Evolutionary conservation across 805 yeast genomes (phyloP).

Genomic region (Kluyveromyces aestuarii): DNA sequence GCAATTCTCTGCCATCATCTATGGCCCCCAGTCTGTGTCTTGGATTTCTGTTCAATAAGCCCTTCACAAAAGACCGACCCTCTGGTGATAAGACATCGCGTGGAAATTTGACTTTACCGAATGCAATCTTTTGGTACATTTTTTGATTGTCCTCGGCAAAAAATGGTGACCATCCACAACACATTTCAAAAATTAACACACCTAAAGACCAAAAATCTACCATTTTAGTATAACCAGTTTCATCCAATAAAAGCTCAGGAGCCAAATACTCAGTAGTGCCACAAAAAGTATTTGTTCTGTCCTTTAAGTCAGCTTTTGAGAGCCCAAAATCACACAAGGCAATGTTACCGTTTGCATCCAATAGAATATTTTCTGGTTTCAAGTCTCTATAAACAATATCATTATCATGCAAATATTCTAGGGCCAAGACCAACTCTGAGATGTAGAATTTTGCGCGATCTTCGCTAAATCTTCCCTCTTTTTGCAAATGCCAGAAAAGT

Average conservation of each 20-base stretch:
- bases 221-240: conserved; percentile 95
- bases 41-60: conserved; percentile 90
- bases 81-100: conserved; percentile 88
- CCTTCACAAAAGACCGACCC: conserved; percentile 93
- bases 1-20: conserved; percentile 86
- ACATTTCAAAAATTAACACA: conserved; percentile 95
- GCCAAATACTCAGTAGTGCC: conserved; percentile 98
- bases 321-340: conserved; percentile 96
- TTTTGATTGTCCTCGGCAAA: conserved; percentile 97
- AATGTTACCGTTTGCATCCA: conserved; percentile 96
- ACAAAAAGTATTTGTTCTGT: conserved; percentile 92
- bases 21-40: conserved; percentile 87
- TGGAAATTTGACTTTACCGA: conserved; percentile 95
- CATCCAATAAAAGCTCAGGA: conserved; percentile 92
- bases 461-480: conserved; percentile 90
- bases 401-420: conserved; percentile 91
- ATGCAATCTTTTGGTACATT: conserved; percentile 98
- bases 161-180: conserved; percentile 99
- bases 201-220: conserved; percentile 99
- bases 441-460: conserved; percentile 94
- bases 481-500: conserved; percentile 91
- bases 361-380: conserved; percentile 90
- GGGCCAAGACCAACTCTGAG: conserved; percentile 87
- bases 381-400: conserved; percentile 94
- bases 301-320: conserved; percentile 85